These are phyloP conservation scores for Russula foetens DNA, from an alignment of 768 basidiomycete species.

Conservation along the genomic window DNA sequence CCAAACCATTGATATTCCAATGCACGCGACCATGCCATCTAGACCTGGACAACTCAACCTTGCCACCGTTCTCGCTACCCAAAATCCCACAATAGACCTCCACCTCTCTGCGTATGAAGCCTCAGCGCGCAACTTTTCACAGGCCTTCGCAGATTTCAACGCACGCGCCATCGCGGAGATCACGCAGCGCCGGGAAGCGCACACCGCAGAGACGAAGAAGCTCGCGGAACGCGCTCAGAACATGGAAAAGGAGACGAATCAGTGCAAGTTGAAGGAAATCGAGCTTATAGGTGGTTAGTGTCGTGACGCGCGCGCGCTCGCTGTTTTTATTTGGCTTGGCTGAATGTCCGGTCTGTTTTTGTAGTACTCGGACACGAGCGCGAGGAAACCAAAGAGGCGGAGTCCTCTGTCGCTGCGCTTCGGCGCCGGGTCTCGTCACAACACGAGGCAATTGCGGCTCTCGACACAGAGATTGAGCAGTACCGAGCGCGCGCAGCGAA, in stretches of 20 bases:
- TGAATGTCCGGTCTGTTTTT: neutral
- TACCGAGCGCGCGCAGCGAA: conserved; percentile 54
- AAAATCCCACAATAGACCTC: conserved; percentile 58
- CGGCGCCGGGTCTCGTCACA: conserved; percentile 60
- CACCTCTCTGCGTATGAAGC: conserved; percentile 50
- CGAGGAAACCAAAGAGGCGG: conserved; percentile 64
- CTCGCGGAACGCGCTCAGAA: conserved; percentile 51
- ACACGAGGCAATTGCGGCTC: conserved; percentile 46
- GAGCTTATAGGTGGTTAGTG: conserved; percentile 61
- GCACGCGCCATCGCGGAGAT: conserved; percentile 63
- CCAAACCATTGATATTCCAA: no score
- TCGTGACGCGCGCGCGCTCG: neutral
- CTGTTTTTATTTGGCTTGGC: neutral
- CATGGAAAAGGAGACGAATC: conserved; percentile 60
- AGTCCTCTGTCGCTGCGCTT: conserved; percentile 49
- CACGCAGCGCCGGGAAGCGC: conserved; percentile 53
- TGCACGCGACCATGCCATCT: neutral
- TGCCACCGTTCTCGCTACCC: conserved; percentile 39
- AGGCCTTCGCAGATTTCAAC: conserved; percentile 65
- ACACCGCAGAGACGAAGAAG: conserved; percentile 55
- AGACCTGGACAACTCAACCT: conserved; percentile 44
- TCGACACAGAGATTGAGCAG: conserved; percentile 68
- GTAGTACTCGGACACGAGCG: conserved; percentile 61
- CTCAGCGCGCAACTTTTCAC: conserved; percentile 64
- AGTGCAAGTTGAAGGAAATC: conserved; percentile 73